Conservation (phyloP, 169 alveolate species). For the Sarcocystis neurona region DNA sequence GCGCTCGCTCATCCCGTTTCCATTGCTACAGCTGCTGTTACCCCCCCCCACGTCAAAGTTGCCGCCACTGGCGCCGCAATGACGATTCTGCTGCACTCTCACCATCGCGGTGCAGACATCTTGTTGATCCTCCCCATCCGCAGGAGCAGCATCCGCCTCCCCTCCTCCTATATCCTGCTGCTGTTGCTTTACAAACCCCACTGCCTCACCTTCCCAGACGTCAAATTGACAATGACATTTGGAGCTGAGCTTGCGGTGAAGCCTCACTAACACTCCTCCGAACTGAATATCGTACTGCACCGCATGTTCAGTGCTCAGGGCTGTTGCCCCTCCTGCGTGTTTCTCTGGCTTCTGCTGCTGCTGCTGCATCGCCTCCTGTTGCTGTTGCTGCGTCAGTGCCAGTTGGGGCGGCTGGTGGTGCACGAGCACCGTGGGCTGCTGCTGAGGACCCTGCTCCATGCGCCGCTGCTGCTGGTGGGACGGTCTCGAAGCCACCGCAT, state of each 20-base stretch:
- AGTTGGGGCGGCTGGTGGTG: neutral
- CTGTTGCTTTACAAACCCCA: conserved; percentile 26
- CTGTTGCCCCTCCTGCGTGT: neutral
- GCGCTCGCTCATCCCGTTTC: too few relatives aligned
- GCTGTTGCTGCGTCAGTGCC: neutral
- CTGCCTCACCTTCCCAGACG: conserved; percentile 69
- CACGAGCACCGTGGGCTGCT: neutral
- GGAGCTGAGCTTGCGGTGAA: conserved; percentile 57
- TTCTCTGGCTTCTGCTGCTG: conserved; percentile 48
- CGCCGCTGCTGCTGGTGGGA: too few relatives aligned
- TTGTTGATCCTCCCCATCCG: too few relatives aligned
- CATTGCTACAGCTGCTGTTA: neutral
- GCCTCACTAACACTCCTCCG: conserved; percentile 48
- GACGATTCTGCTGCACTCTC: too few relatives aligned
- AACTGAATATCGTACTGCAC: conserved; percentile 49
- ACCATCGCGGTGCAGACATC: too few relatives aligned
- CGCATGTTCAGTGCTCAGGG: neutral
- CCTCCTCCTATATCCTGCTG: too few relatives aligned
- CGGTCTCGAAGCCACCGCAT: too few relatives aligned
- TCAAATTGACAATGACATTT: conserved; percentile 67
- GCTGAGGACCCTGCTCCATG: neutral
- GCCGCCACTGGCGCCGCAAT: conserved; percentile 28
- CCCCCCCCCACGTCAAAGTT: neutral
- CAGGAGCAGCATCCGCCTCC: neutral
- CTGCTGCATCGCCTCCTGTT: conserved; percentile 19